Conservation (phyloP, 441 rosid species). For the Brassica balearica region DNA sequence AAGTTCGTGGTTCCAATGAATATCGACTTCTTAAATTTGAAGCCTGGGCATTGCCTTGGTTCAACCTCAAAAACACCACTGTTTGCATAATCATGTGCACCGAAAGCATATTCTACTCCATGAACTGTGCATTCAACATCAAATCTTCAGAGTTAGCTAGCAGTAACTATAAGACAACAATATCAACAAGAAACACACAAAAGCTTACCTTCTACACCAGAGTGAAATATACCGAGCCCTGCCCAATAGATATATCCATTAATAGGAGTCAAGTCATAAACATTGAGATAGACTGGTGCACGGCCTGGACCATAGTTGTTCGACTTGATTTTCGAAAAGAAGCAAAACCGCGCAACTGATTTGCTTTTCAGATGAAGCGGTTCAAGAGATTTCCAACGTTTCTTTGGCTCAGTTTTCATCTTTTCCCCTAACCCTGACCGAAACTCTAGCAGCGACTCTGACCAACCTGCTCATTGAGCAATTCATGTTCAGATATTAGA, state of each 20-base stretch:
- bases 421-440: conserved; percentile 41
- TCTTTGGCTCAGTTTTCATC: conserved; percentile 60
- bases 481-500: conserved; percentile 1
- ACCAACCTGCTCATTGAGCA: conserved; percentile 48
- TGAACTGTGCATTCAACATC: conserved; percentile 46
- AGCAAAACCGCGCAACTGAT: conserved; percentile 62
- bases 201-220: conserved; percentile 75
- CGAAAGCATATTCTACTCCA: conserved; percentile 78
- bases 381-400: conserved; percentile 58
- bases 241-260: conserved; percentile 83
- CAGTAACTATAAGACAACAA: background rate
- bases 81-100: conserved; percentile 74
- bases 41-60: conserved; percentile 78
- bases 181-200: background rate
- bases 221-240: conserved; percentile 78
- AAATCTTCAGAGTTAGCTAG: conserved; percentile 1
- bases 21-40: conserved; percentile 74
- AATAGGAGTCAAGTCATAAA: conserved; percentile 72
- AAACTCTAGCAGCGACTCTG: conserved; percentile 44
- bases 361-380: conserved; percentile 58
- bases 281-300: conserved; percentile 74
- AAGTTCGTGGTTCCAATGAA: conserved; percentile 68
- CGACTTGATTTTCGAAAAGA: conserved; percentile 63
- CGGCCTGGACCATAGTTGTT: conserved; percentile 53
- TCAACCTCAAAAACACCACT: conserved; percentile 84